Conservation (phyloP, 2,329 filamentous ascomycete genomes). For the Microthyrium microscopicum region DNA sequence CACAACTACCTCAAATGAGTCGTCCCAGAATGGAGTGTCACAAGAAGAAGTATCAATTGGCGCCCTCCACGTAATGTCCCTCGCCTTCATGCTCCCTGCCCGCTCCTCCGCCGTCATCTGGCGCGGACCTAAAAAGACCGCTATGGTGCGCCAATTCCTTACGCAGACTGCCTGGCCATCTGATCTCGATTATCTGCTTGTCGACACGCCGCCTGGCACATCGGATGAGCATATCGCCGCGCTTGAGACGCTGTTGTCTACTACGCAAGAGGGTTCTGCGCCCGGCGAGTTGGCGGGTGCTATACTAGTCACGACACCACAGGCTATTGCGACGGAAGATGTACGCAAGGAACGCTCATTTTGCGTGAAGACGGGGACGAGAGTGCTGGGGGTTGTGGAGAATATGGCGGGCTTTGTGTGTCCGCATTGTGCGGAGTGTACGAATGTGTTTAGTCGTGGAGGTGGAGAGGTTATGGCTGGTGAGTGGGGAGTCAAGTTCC, state of each 20-base stretch:
- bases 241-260: constrained; percentile 35
- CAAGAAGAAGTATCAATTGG: constrained; percentile 28
- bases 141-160: constrained; percentile 94
- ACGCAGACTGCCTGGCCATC: constrained; percentile 50
- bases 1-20: constrained; percentile 10
- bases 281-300: constrained; percentile 65
- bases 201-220: constrained; percentile 92
- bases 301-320: constrained; percentile 89
- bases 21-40: constrained; percentile 9
- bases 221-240: constrained; percentile 82
- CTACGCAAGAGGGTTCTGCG: constrained; percentile 11
- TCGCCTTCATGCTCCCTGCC: constrained; percentile 74
- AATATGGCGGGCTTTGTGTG: constrained; percentile 95
- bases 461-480: constrained; percentile 78
- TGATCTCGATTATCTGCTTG: constrained; percentile 68
- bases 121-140: constrained; percentile 96
- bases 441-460: constrained; percentile 82
- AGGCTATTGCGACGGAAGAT: constrained; percentile 83
- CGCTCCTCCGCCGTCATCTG: constrained; percentile 89
- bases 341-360: constrained; percentile 93
- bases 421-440: constrained; percentile 61
- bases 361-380: constrained; percentile 66
- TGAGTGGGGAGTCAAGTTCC: constrained; percentile 68
- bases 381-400: constrained; percentile 77
- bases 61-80: constrained; percentile 67